These are phyloP conservation scores for Penicillium sp. DNA, from an alignment of 2,329 filamentous ascomycete genomes.

Conservation along the genomic window DNA sequence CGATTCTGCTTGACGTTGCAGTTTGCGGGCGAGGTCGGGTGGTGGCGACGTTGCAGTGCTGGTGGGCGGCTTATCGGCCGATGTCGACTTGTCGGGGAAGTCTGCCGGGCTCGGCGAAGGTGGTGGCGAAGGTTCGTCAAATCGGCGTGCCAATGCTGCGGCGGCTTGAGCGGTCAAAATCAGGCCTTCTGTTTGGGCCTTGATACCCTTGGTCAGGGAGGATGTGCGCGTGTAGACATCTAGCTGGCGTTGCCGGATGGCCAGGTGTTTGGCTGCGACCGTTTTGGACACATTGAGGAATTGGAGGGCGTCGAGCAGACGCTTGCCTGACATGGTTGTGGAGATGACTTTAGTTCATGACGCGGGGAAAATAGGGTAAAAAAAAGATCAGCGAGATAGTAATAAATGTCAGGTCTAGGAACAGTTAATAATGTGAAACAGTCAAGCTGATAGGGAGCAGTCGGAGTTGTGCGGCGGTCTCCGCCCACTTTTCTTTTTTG, in stretches of 20 bases:
- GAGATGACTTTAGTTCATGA: slow-evolving; percentile 23
- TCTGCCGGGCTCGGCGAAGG: slow-evolving; percentile 26
- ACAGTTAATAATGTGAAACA: slow-evolving; percentile 1
- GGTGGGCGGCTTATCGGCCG: slow-evolving; percentile 26
- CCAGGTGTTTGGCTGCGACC: slow-evolving; percentile 63
- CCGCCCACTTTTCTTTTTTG: slow-evolving; percentile 22
- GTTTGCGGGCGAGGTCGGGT: slow-evolving; percentile 45
- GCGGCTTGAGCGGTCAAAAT: slow-evolving; percentile 63
- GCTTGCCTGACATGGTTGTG: slow-evolving; percentile 54
- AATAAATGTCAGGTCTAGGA: slow-evolving; percentile 6
- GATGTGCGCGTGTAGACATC: slow-evolving; percentile 65
- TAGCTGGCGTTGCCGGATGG: slow-evolving; percentile 60
- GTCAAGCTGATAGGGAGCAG: slow-evolving; percentile 22
- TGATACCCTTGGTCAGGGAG: slow-evolving; percentile 62
- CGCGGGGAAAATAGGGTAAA: slow-evolving; percentile 16
- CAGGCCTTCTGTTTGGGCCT: slow-evolving; percentile 60
- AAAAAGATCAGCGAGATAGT: slow-evolving; percentile 6
- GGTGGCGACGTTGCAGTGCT: slow-evolving; percentile 28
- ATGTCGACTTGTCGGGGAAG: slow-evolving; percentile 22
- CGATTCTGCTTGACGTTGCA: slow-evolving; percentile 52
- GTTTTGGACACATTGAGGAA: slow-evolving; percentile 68
- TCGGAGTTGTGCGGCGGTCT: slow-evolving; percentile 19
- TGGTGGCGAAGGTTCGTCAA: slow-evolving; percentile 51
- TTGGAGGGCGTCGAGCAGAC: slow-evolving; percentile 69
- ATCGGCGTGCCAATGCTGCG: slow-evolving; percentile 57